A percentile compares a stretch with the other conserved stretches of the same genome.
phyloP scores from a whole-genome alignment of 371 early-diverging fungal species.

The Thermomucor indicae-seudaticae region DNA sequence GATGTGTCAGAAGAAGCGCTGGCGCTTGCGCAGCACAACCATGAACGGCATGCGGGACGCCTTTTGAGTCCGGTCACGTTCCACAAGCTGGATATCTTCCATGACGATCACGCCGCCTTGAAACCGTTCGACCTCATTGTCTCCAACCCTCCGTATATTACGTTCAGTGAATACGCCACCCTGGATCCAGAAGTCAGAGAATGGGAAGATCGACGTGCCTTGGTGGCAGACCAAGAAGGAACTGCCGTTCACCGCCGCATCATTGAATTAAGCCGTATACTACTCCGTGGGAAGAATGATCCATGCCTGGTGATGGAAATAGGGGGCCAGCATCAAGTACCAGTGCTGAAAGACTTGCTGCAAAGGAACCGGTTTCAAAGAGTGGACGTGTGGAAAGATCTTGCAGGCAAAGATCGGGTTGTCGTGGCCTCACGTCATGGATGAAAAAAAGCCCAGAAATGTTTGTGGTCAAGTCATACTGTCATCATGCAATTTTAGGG shows the following conservation, averaged over 20 bases:
- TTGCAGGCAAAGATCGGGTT: slow-evolving; percentile 62
- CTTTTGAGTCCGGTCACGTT: slow-evolving; percentile 29
- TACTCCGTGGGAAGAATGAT: slow-evolving; percentile 17
- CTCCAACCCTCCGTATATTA: slow-evolving; percentile 92
- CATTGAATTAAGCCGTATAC: slow-evolving; percentile 32
- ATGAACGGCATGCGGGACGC: background rate
- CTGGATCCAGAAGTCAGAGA: slow-evolving; percentile 70
- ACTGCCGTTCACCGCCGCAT: slow-evolving; percentile 60
- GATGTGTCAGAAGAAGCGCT: slow-evolving; percentile 48
- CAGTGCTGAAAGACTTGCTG: slow-evolving; percentile 33
- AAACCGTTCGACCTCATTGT: slow-evolving; percentile 60
- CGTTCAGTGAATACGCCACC: slow-evolving; percentile 57
- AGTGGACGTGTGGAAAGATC: slow-evolving; percentile 69
- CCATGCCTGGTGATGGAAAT: slow-evolving; percentile 80
- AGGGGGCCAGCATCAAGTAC: slow-evolving; percentile 68
- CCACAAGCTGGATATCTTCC: slow-evolving; percentile 44
- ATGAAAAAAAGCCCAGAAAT: too few species aligned
- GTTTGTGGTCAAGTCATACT: too few species aligned
- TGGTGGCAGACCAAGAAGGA: slow-evolving; percentile 73
- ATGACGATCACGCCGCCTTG: background rate
- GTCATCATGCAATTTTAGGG: too few species aligned
- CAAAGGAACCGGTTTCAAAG: slow-evolving; percentile 43
- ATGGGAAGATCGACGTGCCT: slow-evolving; percentile 86
- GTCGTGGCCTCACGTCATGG: too few species aligned
- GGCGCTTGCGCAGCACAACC: slow-evolving; percentile 47